Conservation (phyloP, 371 early-diverging fungal genomes). For the Mortierella sp. region DNA sequence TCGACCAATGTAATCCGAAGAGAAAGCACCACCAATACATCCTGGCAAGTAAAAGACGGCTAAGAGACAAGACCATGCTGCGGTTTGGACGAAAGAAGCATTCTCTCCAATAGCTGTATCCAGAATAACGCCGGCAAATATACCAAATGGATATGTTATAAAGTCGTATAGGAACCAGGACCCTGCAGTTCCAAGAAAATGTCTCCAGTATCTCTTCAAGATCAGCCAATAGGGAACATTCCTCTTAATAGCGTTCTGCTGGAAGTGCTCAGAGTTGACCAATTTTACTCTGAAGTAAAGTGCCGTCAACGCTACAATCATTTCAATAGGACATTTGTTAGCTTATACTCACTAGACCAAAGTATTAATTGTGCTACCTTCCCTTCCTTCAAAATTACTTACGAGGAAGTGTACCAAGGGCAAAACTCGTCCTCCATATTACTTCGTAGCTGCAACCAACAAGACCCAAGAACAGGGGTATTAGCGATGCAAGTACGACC, state of each 20-base stretch:
- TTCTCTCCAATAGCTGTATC: slow-evolving; percentile 51
- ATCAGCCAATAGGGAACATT: slow-evolving; percentile 69
- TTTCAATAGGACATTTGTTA: too few relatives aligned
- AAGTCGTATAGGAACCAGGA: slow-evolving; percentile 77
- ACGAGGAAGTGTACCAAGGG: slow-evolving; percentile 61
- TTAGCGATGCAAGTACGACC: slow-evolving; percentile 61
- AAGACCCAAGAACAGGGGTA: slow-evolving; percentile 57
- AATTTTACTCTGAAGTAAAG: slow-evolving; percentile 68
- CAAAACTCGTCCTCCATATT: slow-evolving; percentile 62
- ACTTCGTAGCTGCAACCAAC: slow-evolving; percentile 46
- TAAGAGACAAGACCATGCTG: slow-evolving; percentile 64
- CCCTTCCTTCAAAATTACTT: too few relatives aligned
- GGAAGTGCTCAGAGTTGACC: slow-evolving; percentile 64
- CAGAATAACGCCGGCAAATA: slow-evolving; percentile 61
- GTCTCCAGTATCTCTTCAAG: slow-evolving; percentile 68
- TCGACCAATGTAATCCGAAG: slow-evolving; percentile 64
- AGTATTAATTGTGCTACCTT: too few relatives aligned
- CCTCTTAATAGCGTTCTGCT: slow-evolving; percentile 58
- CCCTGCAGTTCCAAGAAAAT: slow-evolving; percentile 63
- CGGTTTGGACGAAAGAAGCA: slow-evolving; percentile 54
- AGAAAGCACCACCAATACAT: slow-evolving; percentile 59
- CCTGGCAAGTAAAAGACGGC: slow-evolving; percentile 66
- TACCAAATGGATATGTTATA: slow-evolving; percentile 65
- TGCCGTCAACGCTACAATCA: slow-evolving; percentile 59
- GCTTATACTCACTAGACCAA: too few relatives aligned